Percentiles rank a stretch among this genome's conserved stretches.
These are phyloP conservation scores for Blastocladiella emersonii DNA, from an alignment of 371 early-diverging fungal genomes.

Conservation along the genomic window DNA sequence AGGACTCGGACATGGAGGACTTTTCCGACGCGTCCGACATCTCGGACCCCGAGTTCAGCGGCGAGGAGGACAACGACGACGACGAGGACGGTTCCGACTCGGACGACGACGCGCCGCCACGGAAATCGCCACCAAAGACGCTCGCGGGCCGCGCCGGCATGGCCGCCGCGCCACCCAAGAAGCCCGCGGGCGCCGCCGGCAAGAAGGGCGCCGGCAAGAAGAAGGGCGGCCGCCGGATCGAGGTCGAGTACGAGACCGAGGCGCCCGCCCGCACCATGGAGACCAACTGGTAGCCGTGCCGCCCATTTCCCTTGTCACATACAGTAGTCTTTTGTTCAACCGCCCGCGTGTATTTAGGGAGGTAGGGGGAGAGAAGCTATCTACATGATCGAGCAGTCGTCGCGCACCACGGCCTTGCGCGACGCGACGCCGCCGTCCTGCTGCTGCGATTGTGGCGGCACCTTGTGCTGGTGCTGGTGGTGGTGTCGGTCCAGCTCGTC, in stretches of 20 bases:
- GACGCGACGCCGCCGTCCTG: too few species aligned
- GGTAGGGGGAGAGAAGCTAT: too few species aligned
- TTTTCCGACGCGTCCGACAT: neutral
- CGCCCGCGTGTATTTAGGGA: too few species aligned
- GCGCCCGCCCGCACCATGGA: neutral
- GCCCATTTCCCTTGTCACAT: too few species aligned
- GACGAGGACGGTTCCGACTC: slow-evolving; percentile 12
- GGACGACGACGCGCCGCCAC: neutral
- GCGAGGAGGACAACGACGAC: slow-evolving; percentile 18
- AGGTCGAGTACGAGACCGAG: slow-evolving; percentile 14
- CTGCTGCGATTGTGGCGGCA: too few species aligned
- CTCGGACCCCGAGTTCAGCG: slow-evolving; percentile 16
- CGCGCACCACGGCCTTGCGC: too few species aligned
- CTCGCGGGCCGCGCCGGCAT: neutral
- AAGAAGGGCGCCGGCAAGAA: neutral
- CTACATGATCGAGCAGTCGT: too few species aligned
- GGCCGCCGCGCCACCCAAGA: neutral
- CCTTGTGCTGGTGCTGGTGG: too few species aligned
- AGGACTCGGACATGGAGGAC: neutral
- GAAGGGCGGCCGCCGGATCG: neutral
- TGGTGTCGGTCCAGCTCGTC: too few species aligned
- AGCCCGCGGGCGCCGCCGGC: neutral
- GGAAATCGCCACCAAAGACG: slow-evolving; percentile 5
- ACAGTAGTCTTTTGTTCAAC: too few species aligned
- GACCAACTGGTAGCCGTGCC: neutral